Percentiles rank a stretch among this genome's conserved stretches.
Evolutionary conservation across 495 filamentous ascomycete species (phyloP).

Genomic region (Articulospora tetracladia): DNA sequence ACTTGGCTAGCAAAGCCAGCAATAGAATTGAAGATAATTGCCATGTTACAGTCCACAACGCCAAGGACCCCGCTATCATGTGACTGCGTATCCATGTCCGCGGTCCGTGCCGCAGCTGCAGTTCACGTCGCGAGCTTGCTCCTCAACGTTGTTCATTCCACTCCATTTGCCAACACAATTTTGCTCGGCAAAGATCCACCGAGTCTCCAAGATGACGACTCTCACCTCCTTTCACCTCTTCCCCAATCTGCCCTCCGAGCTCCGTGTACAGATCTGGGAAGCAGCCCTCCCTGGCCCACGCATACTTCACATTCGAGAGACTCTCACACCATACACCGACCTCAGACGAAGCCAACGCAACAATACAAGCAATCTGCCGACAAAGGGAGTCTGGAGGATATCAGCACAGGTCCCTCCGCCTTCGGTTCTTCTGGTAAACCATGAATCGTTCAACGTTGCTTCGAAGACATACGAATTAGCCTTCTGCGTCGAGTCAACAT

Average conservation of each 20-base stretch:
- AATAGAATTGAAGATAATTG: no score
- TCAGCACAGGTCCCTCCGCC: neutral
- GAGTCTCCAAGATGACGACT: neutral
- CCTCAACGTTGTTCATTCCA: neutral
- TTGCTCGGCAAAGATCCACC: neutral
- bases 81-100: neutral
- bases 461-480: neutral
- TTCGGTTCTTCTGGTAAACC: neutral
- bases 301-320: neutral
- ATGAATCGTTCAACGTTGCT: neutral
- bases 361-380: no score
- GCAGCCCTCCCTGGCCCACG: neutral
- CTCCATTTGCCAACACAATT: neutral
- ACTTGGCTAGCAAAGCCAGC: no score
- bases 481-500: neutral
- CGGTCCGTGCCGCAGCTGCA: neutral
- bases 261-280: constrained; percentile 44
- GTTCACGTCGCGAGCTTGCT: neutral
- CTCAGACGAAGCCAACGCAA: neutral
- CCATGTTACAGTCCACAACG: no score
- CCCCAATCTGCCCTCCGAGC: constrained; percentile 38
- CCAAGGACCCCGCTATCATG: neutral
- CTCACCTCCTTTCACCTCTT: constrained; percentile 37
- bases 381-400: no score
- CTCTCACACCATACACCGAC: neutral